Percentiles rank a stretch among this genome's conserved stretches.
These are phyloP conservation scores for Astrothelium subdiscretum DNA, from an alignment of 495 filamentous ascomycete species.

Conservation along the genomic window DNA sequence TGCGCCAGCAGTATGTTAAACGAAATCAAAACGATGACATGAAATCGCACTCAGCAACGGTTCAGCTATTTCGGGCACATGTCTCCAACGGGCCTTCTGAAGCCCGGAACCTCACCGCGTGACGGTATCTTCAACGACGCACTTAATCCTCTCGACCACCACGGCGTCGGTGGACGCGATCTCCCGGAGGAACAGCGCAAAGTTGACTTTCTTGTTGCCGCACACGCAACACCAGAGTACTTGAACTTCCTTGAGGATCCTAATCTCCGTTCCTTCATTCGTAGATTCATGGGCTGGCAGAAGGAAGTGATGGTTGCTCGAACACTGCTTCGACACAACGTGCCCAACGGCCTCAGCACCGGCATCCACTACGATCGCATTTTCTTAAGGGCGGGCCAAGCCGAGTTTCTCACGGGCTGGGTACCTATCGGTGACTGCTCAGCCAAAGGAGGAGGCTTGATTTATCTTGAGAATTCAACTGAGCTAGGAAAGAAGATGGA, in stretches of 20 bases:
- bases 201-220: slow-evolving; percentile 5
- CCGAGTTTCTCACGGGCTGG: slow-evolving; percentile 22
- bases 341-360: slow-evolving; percentile 16
- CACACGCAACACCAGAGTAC: slow-evolving; percentile 15
- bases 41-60: background rate
- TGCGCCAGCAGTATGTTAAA: slow-evolving; percentile 12
- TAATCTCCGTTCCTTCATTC: slow-evolving; percentile 11
- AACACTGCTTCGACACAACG: slow-evolving; percentile 20
- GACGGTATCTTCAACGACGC: slow-evolving; percentile 19
- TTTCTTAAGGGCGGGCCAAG: slow-evolving; percentile 18
- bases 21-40: background rate
- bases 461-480: slow-evolving; percentile 13
- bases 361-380: slow-evolving; percentile 20
- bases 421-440: slow-evolving; percentile 21
- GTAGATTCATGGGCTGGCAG: slow-evolving; percentile 19
- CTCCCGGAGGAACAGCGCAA: slow-evolving; percentile 10
- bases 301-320: slow-evolving; percentile 17
- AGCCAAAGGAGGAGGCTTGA: slow-evolving; percentile 15
- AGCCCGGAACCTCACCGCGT: slow-evolving; percentile 10
- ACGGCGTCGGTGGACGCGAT: slow-evolving; percentile 14
- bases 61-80: slow-evolving; percentile 13
- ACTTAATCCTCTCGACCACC: slow-evolving; percentile 14
- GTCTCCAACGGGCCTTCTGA: slow-evolving; percentile 16
- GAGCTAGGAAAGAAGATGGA: slow-evolving; percentile 17
- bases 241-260: slow-evolving; percentile 14